These are phyloP conservation scores for Lachancea fermentati DNA, from an alignment of 805 yeast species.

Conservation along the genomic window DNA sequence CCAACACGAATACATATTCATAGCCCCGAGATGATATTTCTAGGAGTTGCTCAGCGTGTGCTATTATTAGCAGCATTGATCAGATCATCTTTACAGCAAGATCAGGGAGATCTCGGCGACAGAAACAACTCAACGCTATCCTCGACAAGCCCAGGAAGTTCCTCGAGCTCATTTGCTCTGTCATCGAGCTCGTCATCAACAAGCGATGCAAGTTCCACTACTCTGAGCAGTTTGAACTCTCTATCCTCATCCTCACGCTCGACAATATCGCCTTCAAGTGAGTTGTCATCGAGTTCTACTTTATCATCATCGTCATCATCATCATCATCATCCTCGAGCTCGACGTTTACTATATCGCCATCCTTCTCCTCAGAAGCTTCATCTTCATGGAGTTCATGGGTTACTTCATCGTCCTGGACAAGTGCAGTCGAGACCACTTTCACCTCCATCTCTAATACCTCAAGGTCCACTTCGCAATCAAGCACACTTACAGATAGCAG, in stretches of 20 bases:
- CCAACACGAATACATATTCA: too few relatives aligned
- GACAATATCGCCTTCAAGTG: conserved; percentile 3
- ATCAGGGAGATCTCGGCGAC: conserved; percentile 1
- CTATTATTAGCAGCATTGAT: conserved; percentile 11
- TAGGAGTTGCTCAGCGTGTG: not conserved
- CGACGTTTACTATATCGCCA: not conserved
- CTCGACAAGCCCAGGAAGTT: not conserved
- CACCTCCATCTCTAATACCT: conserved; percentile 7
- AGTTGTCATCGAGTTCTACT: not conserved
- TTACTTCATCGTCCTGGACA: conserved; percentile 1
- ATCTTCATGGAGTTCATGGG: conserved; percentile 1
- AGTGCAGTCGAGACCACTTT: conserved; percentile 14
- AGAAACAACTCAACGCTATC: conserved; percentile 1
- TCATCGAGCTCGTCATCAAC: conserved; percentile 3
- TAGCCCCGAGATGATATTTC: not conserved
- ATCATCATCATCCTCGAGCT: conserved; percentile 10
- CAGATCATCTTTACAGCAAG: conserved; percentile 8
- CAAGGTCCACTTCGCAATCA: conserved; percentile 5
- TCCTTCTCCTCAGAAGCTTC: conserved; percentile 1
- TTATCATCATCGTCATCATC: conserved; percentile 7
- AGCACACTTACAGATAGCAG: conserved; percentile 5
- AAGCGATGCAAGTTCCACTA: not conserved
- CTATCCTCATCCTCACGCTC: conserved; percentile 5
- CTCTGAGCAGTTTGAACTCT: not conserved
- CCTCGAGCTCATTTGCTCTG: not conserved